Base-by-base conservation (phyloP, 2,329 filamentous ascomycete genomes). In the Trichophyton verrucosum region DNA sequence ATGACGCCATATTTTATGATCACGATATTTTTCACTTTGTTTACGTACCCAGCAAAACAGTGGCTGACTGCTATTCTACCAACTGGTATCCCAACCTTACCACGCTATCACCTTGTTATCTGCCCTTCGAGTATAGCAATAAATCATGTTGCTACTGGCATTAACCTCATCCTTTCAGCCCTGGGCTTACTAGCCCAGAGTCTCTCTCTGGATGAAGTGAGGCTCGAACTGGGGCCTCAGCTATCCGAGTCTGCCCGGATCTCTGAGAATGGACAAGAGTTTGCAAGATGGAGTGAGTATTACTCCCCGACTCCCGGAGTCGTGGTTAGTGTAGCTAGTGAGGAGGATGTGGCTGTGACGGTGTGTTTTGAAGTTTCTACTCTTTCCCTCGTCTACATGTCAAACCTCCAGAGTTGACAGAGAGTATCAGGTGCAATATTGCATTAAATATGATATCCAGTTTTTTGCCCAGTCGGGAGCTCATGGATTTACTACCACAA, bases 401-500 rank as follows among this genome's bases (percentile, higher is more conserved):
- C 20, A 38, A 58, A 33, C 9, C 57, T 60, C 40, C 40, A 44
- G 13, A 36, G 62, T 62, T 60, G 59, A 42, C 62, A 57, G 38
- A 44, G 49, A 11, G 61, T 56, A 20, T 24, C 33, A 79, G 77
- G 73, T 80, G 42, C 73, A 74, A 68, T 82, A 73, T 62, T 80
- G 81, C 49, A 80, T 78, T 64, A 65, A 72, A 46, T 68, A 75
- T 56, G 66, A 72, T 1, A 61, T 81, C 1, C 79, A 81, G 0
- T 82, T 84, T 63, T 74, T 84, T 2, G 77, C 80, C 0, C 77
- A 74, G 66, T 81, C 80, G 65, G 78, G 79, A 13, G 75, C 72
- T 1, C 82, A 84, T 61, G 82, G 81, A 2, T 72, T 77, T 2
- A 73, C 80, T 49, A 79, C 73, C 44, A 80, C 78, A 0, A 65